Evolutionary conservation across 306 rosid species (phyloP).

Genomic region (Vigna mungo): DNA sequence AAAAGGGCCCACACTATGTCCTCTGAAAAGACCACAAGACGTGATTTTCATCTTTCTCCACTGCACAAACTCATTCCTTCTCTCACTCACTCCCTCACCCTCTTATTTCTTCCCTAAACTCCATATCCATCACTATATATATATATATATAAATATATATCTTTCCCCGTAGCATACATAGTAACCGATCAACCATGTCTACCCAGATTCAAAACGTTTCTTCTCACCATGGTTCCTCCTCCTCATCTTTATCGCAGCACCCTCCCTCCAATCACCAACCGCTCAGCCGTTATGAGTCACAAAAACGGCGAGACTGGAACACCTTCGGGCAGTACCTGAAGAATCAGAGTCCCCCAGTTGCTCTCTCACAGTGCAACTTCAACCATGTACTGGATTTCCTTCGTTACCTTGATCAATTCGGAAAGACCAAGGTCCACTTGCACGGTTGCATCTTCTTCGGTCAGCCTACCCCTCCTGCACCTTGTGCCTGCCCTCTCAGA

Average conservation of each 20-base stretch:
- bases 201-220: constrained; percentile 48
- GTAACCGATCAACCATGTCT: constrained; percentile 57
- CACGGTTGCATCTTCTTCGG: constrained; percentile 87
- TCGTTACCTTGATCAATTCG: constrained; percentile 90
- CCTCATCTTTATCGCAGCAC: constrained; percentile 47
- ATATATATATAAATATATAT: background rate
- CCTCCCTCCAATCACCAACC: constrained; percentile 32
- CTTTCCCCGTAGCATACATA: background rate
- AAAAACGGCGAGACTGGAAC: constrained; percentile 89
- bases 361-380: constrained; percentile 75
- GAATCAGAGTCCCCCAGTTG: constrained; percentile 69
- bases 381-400: constrained; percentile 88
- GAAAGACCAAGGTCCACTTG: constrained; percentile 88
- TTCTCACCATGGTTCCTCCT: constrained; percentile 45
- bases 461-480: constrained; percentile 88
- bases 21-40: constrained; percentile 72
- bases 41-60: constrained; percentile 77
- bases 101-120: constrained; percentile 15
- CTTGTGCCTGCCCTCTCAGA: constrained; percentile 84
- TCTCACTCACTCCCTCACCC: constrained; percentile 26
- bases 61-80: constrained; percentile 50
- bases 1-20: constrained; percentile 73
- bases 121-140: background rate
- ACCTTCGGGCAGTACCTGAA: constrained; percentile 82
- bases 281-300: constrained; percentile 86